Evolutionary conservation across 2,329 filamentous ascomycete genomes (phyloP).

Genomic region (Ascosphaera apis): DNA sequence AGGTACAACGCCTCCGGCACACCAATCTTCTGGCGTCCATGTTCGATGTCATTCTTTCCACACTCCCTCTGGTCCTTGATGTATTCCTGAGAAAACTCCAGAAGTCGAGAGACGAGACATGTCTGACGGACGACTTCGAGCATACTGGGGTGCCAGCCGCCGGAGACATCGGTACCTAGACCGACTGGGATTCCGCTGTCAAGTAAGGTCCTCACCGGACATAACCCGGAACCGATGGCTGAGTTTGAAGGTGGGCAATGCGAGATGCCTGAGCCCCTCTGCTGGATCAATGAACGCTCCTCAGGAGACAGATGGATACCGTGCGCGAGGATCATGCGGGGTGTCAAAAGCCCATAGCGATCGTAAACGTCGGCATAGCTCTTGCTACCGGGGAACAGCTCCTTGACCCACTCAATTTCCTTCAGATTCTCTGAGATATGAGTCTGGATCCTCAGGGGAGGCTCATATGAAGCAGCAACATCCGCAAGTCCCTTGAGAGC

Average conservation of each 20-base stretch:
- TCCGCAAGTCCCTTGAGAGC: slow-evolving; percentile 40
- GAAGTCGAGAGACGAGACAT: slow-evolving; percentile 51
- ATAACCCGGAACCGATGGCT: slow-evolving; percentile 55
- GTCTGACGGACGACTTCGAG: slow-evolving; percentile 69
- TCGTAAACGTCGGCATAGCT: slow-evolving; percentile 69
- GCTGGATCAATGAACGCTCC: slow-evolving; percentile 42
- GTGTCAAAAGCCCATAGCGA: slow-evolving; percentile 40
- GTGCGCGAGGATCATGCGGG: slow-evolving; percentile 63
- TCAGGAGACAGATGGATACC: slow-evolving; percentile 48
- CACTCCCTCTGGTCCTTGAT: slow-evolving; percentile 1
- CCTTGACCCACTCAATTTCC: slow-evolving; percentile 48
- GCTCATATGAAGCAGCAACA: slow-evolving; percentile 36
- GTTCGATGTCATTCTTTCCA: neutral
- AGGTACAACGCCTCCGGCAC: slow-evolving; percentile 73
- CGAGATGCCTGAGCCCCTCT: slow-evolving; percentile 40
- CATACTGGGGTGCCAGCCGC: slow-evolving; percentile 62
- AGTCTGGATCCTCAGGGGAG: slow-evolving; percentile 50
- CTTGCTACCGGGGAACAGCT: slow-evolving; percentile 40
- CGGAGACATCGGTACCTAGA: slow-evolving; percentile 74
- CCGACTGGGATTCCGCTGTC: slow-evolving; percentile 57
- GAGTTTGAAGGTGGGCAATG: slow-evolving; percentile 82
- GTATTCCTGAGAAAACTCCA: slow-evolving; percentile 25
- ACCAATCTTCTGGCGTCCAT: slow-evolving; percentile 40
- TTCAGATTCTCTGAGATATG: slow-evolving; percentile 66
- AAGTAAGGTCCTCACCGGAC: slow-evolving; percentile 51